Base-by-base conservation (phyloP, 352 stramenopile genomes). In the Peronosclerospora sorghi region DNA sequence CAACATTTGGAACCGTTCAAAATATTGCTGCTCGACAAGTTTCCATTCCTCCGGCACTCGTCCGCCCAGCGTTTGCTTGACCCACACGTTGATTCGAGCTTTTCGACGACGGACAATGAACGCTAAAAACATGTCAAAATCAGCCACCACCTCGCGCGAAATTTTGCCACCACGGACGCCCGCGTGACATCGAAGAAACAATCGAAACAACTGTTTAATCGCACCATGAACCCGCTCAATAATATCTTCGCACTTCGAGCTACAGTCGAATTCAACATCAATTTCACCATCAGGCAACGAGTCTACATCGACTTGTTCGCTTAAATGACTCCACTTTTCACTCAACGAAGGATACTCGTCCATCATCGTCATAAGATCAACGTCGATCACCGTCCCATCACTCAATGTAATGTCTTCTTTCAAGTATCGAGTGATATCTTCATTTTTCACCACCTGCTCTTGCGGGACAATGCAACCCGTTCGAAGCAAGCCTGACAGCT, bases 51-150 rank as follows among this genome's bases (percentile, higher is more conserved):
- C 57, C 0, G 66, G 48, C 0, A 79, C 37, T 18, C 52, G 57
- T 18, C 54, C 62, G 15, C 61, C 50, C 8, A 86, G 61, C 12
- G 56, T 48, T 23, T 65, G 54, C 17, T 55, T 67, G 0, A 45
- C 65, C 69, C 71, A 86, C 5, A 58, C 21, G 0, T 47, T 42
- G 12, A 86, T 53, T 8, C 68, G 68, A 23, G 60, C 42, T 28
- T 69, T 76, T 0, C 75, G 75, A 23, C 73, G 73, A 34, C 66
- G 71, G 9, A 85, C 56, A 0, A 84, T 27, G 30, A 75, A 90
- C 1, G 55, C 32, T 17, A 86, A 19, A 21, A 86, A 82, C 1
- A 30, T 41, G 17, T 90, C 73, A 38, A 90, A 87, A 7, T 72
- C 43, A 0, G 41, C 13, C 8, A 80, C 59, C 6, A 56, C 35